Base-by-base conservation (phyloP, 2,329 filamentous ascomycete genomes). In the Westerdykella aurantiaca region DNA sequence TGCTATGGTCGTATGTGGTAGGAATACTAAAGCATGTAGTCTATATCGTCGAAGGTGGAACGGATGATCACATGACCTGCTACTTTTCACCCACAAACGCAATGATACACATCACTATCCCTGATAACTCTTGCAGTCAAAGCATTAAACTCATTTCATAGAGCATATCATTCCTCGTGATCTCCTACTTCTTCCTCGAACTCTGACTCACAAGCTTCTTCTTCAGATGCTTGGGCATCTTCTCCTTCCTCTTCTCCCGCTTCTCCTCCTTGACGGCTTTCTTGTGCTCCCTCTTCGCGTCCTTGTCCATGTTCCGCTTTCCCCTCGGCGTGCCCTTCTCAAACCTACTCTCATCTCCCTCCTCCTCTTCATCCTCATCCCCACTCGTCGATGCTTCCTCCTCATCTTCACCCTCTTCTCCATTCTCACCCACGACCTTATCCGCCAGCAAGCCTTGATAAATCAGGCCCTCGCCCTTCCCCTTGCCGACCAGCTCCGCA, bases 151-250 rank as follows among this genome's bases (percentile, higher is more conserved):
- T 29, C 25, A 29, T 5, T 29, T 10, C 25, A 9, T 9, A 29
- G 25, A 29, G 25, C 25, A 29, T 9, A 12, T 29, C 4, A 29
- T 29, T 12, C 2, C 25, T 29, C 7, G 25, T 12, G 11, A 29
- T 29, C 25, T 5, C 11, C 33, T 35, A 83, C 72, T 86, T 85
- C 60, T 78, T 80, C 53, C 80, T 73, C 44, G 80, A 74, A 13
- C 77, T 75, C 50, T 74, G 73, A 44, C 76, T 78, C 21, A 95
- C 80, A 45, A 95, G 69, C 64, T 85, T 87, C 75, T 96, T 97
- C 78, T 98, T 98, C 29, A 95, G 53, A 64, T 94, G 82, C 72
- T 98, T 98, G 0, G 93, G 91, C 71, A 98, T 95, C 75, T 98
- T 98, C 4, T 87, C 86, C 68, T 91, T 88, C 47, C 93, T 76